Conservation (phyloP, 352 stramenopile genomes). For the Globisporangium paroecandrum region DNA sequence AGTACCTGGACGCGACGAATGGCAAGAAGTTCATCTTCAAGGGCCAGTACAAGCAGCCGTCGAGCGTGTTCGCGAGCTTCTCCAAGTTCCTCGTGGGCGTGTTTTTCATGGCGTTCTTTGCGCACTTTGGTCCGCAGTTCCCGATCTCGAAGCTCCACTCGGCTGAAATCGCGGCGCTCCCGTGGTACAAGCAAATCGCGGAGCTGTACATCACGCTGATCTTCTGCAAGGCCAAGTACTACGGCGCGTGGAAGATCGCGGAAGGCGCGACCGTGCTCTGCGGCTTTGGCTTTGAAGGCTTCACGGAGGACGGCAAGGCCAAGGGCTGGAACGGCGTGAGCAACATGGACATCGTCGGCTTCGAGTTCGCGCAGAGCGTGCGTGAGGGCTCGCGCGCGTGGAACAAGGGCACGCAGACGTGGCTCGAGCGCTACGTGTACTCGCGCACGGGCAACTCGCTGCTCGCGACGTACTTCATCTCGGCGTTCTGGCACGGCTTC, state of each 20-base stretch:
- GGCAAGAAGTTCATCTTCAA: conserved; percentile 57
- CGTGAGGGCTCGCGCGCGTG: conserved; percentile 87
- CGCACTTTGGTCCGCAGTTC: conserved; percentile 44
- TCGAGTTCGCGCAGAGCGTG: conserved; percentile 93
- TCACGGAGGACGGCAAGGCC: conserved; percentile 78
- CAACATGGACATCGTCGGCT: conserved; percentile 96
- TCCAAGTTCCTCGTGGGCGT: conserved; percentile 74
- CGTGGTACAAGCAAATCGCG: conserved; percentile 58
- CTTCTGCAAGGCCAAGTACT: conserved; percentile 94
- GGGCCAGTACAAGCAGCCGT: conserved; percentile 42
- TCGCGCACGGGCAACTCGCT: conserved; percentile 90
- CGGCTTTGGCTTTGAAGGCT: conserved; percentile 93
- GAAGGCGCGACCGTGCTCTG: conserved; percentile 80
- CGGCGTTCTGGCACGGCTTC: conserved; percentile 96
- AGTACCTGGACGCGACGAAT: conserved; percentile 85
- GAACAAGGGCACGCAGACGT: conserved; percentile 97
- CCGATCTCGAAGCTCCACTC: conserved; percentile 51
- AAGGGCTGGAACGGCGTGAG: conserved; percentile 93
- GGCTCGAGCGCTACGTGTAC: conserved; percentile 95
- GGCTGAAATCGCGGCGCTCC: conserved; percentile 39
- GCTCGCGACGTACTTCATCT: conserved; percentile 90
- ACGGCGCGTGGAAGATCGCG: conserved; percentile 93
- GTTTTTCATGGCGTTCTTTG: conserved; percentile 57
- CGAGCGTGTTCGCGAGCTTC: conserved; percentile 68
- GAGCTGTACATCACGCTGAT: conserved; percentile 90